Conservation (phyloP, 768 basidiomycete species). For the Leccinellum albellum region DNA sequence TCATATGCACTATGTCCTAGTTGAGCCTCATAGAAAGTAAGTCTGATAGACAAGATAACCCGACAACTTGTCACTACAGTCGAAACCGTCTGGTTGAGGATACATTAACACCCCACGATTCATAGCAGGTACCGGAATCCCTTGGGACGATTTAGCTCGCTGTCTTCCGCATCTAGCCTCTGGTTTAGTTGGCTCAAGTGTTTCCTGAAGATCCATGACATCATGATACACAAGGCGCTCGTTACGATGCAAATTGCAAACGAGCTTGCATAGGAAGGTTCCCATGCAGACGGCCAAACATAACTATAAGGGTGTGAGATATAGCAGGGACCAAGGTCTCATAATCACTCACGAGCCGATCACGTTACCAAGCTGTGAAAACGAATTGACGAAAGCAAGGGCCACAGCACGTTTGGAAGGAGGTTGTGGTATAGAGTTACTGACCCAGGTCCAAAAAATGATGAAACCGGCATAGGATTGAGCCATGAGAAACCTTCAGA, state of each 20-base stretch:
- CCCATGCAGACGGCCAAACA: conserved; percentile 67
- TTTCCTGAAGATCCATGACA: conserved; percentile 48
- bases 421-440: conserved; percentile 66
- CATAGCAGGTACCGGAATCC: conserved; percentile 49
- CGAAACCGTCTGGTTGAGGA: neutral
- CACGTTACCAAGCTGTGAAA: conserved; percentile 82
- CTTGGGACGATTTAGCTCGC: conserved; percentile 30
- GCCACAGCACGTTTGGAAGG: conserved; percentile 88
- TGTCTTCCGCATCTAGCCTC: conserved; percentile 38
- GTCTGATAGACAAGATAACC: neutral
- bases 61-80: neutral
- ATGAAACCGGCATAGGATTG: conserved; percentile 72
- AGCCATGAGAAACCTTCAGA: conserved; percentile 67
- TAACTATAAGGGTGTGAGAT: conserved; percentile 39
- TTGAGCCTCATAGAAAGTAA: neutral
- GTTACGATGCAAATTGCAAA: conserved; percentile 71
- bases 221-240: conserved; percentile 45
- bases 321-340: neutral
- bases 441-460: conserved; percentile 53
- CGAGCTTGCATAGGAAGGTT: conserved; percentile 63
- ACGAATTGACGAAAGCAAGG: conserved; percentile 76
- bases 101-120: neutral
- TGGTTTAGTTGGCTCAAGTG: conserved; percentile 42
- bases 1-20: neutral
- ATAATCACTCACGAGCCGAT: conserved; percentile 62